Conservation (phyloP, 768 basidiomycete species). For the Sporobolomyces phaffii region DNA sequence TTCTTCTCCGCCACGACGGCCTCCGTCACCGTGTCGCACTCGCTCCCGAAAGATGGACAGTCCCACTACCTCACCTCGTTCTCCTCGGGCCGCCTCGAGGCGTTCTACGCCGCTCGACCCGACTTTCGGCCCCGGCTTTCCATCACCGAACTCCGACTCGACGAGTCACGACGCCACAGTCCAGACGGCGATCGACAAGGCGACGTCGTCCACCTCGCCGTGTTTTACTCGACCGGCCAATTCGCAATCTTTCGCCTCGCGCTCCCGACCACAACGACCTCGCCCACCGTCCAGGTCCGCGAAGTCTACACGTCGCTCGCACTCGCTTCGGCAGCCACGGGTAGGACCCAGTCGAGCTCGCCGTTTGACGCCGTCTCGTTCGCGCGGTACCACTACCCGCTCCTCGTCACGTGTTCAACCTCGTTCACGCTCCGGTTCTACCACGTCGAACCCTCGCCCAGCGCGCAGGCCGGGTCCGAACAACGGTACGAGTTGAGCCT, state of each 20-base stretch:
- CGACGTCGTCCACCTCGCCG: neutral
- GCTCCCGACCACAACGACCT: neutral
- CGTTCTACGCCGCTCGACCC: conserved; percentile 17
- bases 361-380: conserved; percentile 15
- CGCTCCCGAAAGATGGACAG: conserved; percentile 3
- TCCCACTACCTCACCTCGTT: conserved; percentile 8
- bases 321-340: neutral
- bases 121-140: neutral
- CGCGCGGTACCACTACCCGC: conserved; percentile 7
- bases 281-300: neutral
- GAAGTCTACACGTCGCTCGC: conserved; percentile 20
- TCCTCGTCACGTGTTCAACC: conserved; percentile 28
- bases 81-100: conserved; percentile 3
- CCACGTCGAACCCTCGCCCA: neutral
- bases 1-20: conserved; percentile 21
- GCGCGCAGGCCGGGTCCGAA: neutral
- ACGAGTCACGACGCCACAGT: neutral
- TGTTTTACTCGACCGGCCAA: conserved; percentile 33
- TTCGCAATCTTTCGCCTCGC: conserved; percentile 25
- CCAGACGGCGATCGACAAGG: too few relatives aligned
- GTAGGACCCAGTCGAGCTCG: neutral
- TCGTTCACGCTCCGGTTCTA: conserved; percentile 25
- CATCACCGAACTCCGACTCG: conserved; percentile 28
- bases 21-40: conserved; percentile 6
- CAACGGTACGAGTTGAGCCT: neutral